These are phyloP conservation scores for Polysphondylium violaceum DNA, from an alignment of 78 protist genomes.

Conservation along the genomic window DNA sequence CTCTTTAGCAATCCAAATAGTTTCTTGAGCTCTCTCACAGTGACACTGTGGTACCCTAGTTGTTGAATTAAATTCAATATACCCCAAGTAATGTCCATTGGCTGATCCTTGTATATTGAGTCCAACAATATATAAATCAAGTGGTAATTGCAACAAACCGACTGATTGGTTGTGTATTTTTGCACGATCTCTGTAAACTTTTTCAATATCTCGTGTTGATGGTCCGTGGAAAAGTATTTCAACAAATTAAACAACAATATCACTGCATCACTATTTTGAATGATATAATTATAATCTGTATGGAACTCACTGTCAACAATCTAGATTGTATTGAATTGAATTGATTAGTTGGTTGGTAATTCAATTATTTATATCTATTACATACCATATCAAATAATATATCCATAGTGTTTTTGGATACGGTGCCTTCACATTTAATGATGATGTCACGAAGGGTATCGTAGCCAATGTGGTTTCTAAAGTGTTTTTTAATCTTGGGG, in stretches of 20 bases:
- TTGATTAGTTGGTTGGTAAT: neutral
- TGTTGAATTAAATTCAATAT: slow-evolving; percentile 38
- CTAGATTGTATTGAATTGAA: neutral
- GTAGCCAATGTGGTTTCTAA: slow-evolving; percentile 54
- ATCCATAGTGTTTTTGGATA: slow-evolving; percentile 61
- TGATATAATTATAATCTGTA: slow-evolving; percentile 64
- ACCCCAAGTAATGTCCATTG: slow-evolving; percentile 37
- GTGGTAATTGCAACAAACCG: slow-evolving; percentile 60
- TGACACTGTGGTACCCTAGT: slow-evolving; percentile 52
- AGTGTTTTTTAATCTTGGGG: slow-evolving; percentile 49
- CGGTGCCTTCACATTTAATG: slow-evolving; percentile 2
- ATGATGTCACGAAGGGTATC: slow-evolving; percentile 52
- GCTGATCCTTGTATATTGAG: slow-evolving; percentile 22
- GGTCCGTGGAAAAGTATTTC: slow-evolving; percentile 3
- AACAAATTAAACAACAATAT: slow-evolving; percentile 41
- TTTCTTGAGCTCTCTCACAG: slow-evolving; percentile 61
- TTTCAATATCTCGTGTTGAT: slow-evolving; percentile 43
- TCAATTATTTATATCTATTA: neutral
- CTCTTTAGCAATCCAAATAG: slow-evolving; percentile 42
- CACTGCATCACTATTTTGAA: slow-evolving; percentile 64
- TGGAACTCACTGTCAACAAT: slow-evolving; percentile 64
- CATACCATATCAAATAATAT: slow-evolving; percentile 50
- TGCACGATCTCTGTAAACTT: slow-evolving; percentile 31
- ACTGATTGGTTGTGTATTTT: slow-evolving; percentile 73
- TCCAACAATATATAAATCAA: slow-evolving; percentile 53